Conservation (phyloP, 208 protist genomes). For the Trypanosoma vivax region DNA sequence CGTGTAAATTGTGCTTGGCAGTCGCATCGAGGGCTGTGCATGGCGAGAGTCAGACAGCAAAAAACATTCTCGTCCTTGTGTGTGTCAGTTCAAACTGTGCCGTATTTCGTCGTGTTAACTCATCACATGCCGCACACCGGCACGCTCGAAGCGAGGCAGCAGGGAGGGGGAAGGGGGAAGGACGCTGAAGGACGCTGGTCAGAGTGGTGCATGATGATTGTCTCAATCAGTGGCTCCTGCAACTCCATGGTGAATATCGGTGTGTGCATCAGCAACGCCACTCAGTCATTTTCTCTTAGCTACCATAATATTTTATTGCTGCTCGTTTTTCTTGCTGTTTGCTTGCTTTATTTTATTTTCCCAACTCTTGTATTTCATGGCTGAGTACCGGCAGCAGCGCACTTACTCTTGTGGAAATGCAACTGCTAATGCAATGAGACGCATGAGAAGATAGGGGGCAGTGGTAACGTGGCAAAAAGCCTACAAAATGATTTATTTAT, state of each 20-base stretch:
- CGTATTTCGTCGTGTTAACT: slow-evolving; percentile 3
- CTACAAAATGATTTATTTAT: too few species aligned
- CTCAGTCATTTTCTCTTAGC: too few species aligned
- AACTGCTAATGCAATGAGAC: too few species aligned
- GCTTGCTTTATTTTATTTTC: too few species aligned
- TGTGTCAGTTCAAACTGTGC: slow-evolving; percentile 21
- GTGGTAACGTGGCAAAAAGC: too few species aligned
- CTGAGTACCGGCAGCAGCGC: too few species aligned
- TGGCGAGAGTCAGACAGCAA: not conserved
- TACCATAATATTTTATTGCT: too few species aligned
- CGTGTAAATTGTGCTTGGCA: slow-evolving; percentile 14
- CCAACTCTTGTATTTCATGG: too few species aligned
- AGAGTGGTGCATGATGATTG: slow-evolving; percentile 31
- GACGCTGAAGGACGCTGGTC: not conserved
- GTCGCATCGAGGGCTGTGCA: not conserved
- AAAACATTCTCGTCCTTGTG: slow-evolving; percentile 15
- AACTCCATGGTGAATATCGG: slow-evolving; percentile 22
- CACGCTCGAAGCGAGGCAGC: not conserved
- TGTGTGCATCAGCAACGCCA: slow-evolving; percentile 16
- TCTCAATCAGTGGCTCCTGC: slow-evolving; percentile 24
- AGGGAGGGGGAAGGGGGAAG: not conserved
- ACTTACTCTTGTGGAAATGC: too few species aligned
- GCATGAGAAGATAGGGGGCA: too few species aligned
- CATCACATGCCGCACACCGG: not conserved
- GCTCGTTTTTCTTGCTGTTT: too few species aligned